These are phyloP conservation scores for Pistacia atlantica DNA, from an alignment of 345 rosid species.

Conservation along the genomic window DNA sequence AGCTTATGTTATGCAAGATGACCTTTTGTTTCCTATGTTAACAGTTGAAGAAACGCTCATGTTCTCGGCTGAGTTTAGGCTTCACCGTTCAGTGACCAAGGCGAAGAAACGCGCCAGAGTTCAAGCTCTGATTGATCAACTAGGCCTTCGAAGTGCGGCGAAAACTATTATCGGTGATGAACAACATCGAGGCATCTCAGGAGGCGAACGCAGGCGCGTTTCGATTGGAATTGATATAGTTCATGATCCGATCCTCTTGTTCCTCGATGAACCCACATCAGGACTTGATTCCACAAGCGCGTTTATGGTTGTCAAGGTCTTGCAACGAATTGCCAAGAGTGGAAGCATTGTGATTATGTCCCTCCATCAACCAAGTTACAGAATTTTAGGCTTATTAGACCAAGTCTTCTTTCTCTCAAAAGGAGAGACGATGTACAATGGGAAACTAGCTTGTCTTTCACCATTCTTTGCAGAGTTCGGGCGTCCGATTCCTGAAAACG, in stretches of 20 bases:
- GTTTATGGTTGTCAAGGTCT: slow-evolving; percentile 38
- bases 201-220: slow-evolving; percentile 50
- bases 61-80: slow-evolving; percentile 45
- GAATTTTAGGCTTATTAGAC: slow-evolving; percentile 35
- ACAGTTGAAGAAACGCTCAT: slow-evolving; percentile 46
- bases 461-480: slow-evolving; percentile 32
- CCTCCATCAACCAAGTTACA: slow-evolving; percentile 39
- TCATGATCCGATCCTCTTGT: slow-evolving; percentile 32
- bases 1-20: slow-evolving; percentile 49
- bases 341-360: slow-evolving; percentile 47
- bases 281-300: slow-evolving; percentile 48
- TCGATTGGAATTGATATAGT: slow-evolving; percentile 36
- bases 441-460: slow-evolving; percentile 21
- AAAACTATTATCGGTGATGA: slow-evolving; percentile 48
- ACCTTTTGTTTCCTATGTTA: slow-evolving; percentile 40
- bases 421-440: slow-evolving; percentile 32
- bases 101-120: slow-evolving; percentile 35
- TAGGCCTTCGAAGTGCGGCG: slow-evolving; percentile 40
- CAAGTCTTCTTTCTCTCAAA: slow-evolving; percentile 33
- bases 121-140: slow-evolving; percentile 37
- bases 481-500: slow-evolving; percentile 29
- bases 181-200: slow-evolving; percentile 42
- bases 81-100: slow-evolving; percentile 35
- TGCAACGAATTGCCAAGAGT: slow-evolving; percentile 37
- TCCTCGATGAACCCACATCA: slow-evolving; percentile 42